A percentile compares a stretch with the other conserved stretches of the same genome.
Evolutionary conservation across 345 rosid genomes (phyloP).

Genomic region (Eucalyptus lansdowneana): DNA sequence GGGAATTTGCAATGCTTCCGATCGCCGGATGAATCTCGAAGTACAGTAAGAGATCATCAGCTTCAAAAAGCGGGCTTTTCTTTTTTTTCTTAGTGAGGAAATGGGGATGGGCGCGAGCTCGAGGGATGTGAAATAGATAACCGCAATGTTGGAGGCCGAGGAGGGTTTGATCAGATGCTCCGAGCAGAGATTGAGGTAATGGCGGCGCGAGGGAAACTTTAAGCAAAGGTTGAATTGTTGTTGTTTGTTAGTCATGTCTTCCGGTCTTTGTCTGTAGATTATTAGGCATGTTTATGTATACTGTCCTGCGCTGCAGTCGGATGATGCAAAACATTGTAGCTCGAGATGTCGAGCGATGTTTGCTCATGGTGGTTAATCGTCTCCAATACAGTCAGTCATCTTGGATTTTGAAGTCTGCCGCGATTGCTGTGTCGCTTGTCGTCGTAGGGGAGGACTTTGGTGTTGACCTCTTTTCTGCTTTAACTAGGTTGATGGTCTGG

Average conservation of each 20-base stretch:
- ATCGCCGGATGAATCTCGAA: neutral
- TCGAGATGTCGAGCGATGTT: neutral
- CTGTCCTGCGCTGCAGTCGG: neutral
- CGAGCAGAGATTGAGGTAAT: neutral
- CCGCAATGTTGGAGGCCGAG: neutral
- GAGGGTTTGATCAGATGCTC: neutral
- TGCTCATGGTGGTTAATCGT: neutral
- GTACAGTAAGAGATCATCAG: neutral
- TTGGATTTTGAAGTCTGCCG: neutral
- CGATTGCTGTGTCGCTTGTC: neutral
- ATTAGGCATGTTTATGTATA: neutral
- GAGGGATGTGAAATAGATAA: neutral
- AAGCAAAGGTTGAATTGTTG: neutral
- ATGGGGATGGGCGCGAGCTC: neutral
- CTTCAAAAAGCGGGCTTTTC: neutral
- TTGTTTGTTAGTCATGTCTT: neutral
- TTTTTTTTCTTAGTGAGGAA: neutral
- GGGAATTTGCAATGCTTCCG: neutral
- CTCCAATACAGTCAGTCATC: neutral
- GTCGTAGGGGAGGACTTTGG: neutral
- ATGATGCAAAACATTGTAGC: neutral
- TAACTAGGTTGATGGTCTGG: neutral
- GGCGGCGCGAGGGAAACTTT: neutral
- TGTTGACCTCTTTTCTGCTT: neutral
- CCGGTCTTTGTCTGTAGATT: neutral